Evolutionary conservation across 306 rosid genomes (phyloP), one percentile per base, ranked within the genome.

Genomic region (Albizia julibrissin): DNA sequence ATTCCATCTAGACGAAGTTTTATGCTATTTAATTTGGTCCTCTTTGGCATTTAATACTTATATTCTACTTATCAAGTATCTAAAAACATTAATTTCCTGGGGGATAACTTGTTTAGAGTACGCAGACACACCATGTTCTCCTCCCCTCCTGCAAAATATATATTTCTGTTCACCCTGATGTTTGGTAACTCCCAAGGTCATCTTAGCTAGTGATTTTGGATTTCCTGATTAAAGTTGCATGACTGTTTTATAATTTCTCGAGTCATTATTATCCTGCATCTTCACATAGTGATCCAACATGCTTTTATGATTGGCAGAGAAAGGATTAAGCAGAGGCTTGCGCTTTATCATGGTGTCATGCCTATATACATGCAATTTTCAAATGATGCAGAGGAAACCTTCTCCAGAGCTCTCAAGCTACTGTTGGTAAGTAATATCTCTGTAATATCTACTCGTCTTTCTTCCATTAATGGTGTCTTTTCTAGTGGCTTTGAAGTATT

Each of bases 281-380:
- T 58, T 24, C 78, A 74, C 37, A 67, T 69, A 69, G 22, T 39
- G 42, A 78, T 72, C 4, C 22, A 58, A 69, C 64, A 81, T 42
- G 66, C 59, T 76, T 84, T 84, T 21, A 21, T 82, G 82, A 21
- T 81, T 87, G 1, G 70, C 89, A 95, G 98, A 74, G 86, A 84
- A 74, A 90, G 97, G 87, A 90, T 95, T 86, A 93, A 93, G 88
- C 98, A 90, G 80, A 88, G 92, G 85, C 79, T 95, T 81, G 94
- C 77, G 64, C 96, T 92, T 68, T 95, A 87, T 88, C 98, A 88
- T 16, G 93, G 97, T 27, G 96, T 92, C 50, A 78, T 82, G 89
- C 97, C 99, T 26, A 89, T 93, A 81, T 90, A 87, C 83, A 91
- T 93, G 99, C 88, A 89, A 71, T 91, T 95, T 82, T 92, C 97